Evolutionary conservation across 2,329 filamentous ascomycete species (phyloP).

Genomic region (Chaetomiaceae sp.): DNA sequence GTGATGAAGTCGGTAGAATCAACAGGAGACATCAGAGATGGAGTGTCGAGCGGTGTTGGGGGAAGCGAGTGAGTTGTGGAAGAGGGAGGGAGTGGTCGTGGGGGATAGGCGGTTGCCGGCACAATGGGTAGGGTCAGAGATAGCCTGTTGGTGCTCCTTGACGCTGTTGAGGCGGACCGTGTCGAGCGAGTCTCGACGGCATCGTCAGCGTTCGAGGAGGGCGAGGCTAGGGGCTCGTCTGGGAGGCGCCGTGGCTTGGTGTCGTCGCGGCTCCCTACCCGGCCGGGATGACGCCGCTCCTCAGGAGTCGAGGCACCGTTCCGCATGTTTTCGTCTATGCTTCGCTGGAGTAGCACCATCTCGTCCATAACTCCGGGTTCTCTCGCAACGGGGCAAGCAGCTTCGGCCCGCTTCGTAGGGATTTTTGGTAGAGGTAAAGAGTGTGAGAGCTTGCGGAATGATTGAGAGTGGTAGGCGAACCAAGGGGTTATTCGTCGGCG

Average conservation of each 20-base stretch:
- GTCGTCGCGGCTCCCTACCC: slow-evolving; percentile 17
- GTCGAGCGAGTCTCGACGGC: slow-evolving; percentile 41
- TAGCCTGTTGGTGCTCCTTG: slow-evolving; percentile 53
- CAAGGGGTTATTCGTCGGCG: slow-evolving; percentile 26
- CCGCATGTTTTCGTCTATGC: slow-evolving; percentile 25
- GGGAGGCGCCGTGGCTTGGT: slow-evolving; percentile 30
- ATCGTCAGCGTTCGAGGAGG: slow-evolving; percentile 35
- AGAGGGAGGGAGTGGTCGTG: slow-evolving; percentile 48
- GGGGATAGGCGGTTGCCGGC: slow-evolving; percentile 47
- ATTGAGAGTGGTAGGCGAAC: slow-evolving; percentile 20
- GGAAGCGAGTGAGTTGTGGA: slow-evolving; percentile 42
- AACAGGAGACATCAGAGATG: slow-evolving; percentile 41
- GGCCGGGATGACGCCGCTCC: slow-evolving; percentile 9
- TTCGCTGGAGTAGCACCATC: slow-evolving; percentile 23
- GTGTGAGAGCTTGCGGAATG: slow-evolving; percentile 24
- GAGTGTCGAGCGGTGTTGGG: slow-evolving; percentile 47
- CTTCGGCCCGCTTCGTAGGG: slow-evolving; percentile 7
- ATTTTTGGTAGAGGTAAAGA: slow-evolving; percentile 8
- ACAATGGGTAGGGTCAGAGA: slow-evolving; percentile 61
- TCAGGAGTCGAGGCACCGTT: slow-evolving; percentile 15
- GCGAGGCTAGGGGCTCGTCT: slow-evolving; percentile 36
- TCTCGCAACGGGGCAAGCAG: background rate
- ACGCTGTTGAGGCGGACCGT: slow-evolving; percentile 50
- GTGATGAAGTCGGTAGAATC: slow-evolving; percentile 72
- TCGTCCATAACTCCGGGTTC: slow-evolving; percentile 20